Percentiles rank a stretch among this genome's conserved stretches.
Conservation (phyloP, 2,329 filamentous ascomycete genomes). For the Fusarium agapanthi region DNA sequence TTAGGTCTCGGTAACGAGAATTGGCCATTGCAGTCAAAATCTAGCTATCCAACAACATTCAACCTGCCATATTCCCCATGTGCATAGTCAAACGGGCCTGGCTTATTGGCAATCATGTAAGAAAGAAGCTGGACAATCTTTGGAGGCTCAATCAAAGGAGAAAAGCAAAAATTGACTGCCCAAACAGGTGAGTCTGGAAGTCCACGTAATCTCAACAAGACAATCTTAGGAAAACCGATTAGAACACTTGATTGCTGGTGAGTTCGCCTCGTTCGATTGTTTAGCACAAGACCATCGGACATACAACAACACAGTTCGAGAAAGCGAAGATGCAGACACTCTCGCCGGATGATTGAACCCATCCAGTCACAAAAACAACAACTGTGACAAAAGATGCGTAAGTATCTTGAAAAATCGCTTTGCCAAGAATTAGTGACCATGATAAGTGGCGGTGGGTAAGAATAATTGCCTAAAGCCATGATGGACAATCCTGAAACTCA, state of each 20-base stretch:
- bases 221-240: background rate
- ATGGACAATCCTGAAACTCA: background rate
- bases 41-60: too few relatives aligned
- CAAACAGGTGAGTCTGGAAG: background rate
- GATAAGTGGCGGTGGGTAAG: accelerated
- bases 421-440: background rate
- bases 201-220: too few relatives aligned
- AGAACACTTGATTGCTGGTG: background rate
- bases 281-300: background rate
- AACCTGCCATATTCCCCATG: background rate
- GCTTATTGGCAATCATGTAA: background rate
- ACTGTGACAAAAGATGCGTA: background rate
- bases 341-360: too few relatives aligned
- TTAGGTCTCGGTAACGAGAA: background rate
- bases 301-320: background rate
- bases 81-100: background rate
- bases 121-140: background rate
- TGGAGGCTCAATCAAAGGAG: background rate
- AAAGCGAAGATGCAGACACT: background rate
- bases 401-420: accelerated
- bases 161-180: background rate
- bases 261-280: background rate
- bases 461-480: background rate
- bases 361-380: background rate
- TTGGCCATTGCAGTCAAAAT: background rate